phyloP scores from a whole-genome alignment of 306 rosid genomes.

The Quercus suber region DNA sequence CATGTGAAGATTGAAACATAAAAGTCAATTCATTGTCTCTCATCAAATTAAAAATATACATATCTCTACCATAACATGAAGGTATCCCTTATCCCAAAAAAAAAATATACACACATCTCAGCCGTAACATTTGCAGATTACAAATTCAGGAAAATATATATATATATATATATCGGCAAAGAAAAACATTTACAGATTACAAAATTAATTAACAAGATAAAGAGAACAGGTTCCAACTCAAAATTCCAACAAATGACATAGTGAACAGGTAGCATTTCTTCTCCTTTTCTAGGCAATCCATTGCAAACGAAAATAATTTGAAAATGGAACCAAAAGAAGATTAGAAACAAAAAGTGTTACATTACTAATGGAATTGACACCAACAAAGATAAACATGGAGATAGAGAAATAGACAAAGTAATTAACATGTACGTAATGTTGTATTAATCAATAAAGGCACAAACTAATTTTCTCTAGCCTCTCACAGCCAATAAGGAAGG shows the following conservation, averaged over 20 bases:
- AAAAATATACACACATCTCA: background rate
- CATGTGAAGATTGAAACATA: slow-evolving; percentile 28
- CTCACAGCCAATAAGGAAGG: slow-evolving; percentile 74
- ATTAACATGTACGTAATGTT: background rate
- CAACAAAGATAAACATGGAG: background rate
- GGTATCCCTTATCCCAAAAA: background rate
- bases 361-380: background rate
- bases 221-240: slow-evolving; percentile 16
- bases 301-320: background rate
- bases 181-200: slow-evolving; percentile 12
- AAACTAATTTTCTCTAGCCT: slow-evolving; percentile 15
- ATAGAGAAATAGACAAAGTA: background rate
- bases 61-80: slow-evolving; percentile 4
- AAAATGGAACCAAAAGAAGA: background rate
- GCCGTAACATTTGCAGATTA: slow-evolving; percentile 14
- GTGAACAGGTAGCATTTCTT: too few species aligned
- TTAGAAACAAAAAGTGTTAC: background rate
- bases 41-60: background rate
- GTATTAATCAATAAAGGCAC: background rate
- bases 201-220: background rate
- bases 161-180: too few species aligned
- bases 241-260: background rate
- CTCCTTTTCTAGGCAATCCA: background rate
- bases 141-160: background rate
- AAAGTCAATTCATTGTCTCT: background rate